Evolutionary conservation across 192 early-diverging fungal genomes (phyloP).

Genomic region (Coemansia sp.): DNA sequence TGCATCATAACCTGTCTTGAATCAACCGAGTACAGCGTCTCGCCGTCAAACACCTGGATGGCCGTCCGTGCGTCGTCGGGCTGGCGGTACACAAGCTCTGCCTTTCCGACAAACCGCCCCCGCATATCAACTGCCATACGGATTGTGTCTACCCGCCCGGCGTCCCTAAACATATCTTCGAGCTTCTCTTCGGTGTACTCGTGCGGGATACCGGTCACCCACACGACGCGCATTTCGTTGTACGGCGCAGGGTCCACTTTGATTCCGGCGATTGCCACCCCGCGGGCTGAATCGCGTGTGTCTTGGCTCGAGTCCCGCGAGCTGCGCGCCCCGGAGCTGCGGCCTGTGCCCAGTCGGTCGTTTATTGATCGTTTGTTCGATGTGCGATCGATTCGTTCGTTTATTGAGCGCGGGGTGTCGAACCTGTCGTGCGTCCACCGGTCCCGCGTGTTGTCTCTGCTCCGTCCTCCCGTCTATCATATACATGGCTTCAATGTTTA

Average conservation of each 20-base stretch:
- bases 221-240: constrained; percentile 32
- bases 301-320: neutral
- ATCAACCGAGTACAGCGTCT: constrained; percentile 38
- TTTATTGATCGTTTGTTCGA: constrained; percentile 10
- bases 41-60: constrained; percentile 50
- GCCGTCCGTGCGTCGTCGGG: constrained; percentile 47
- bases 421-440: constrained; percentile 1
- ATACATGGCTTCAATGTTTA: neutral
- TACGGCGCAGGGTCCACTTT: constrained; percentile 31
- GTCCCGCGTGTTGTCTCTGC: neutral
- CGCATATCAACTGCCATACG: constrained; percentile 43
- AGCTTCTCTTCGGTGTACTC: constrained; percentile 38
- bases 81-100: constrained; percentile 34
- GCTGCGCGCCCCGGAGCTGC: neutral
- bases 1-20: constrained; percentile 12
- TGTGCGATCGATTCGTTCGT: neutral
- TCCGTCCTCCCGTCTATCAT: neutral
- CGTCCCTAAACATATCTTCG: constrained; percentile 30
- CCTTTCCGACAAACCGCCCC: constrained; percentile 36
- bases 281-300: neutral
- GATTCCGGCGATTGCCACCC: constrained; percentile 31
- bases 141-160: constrained; percentile 32
- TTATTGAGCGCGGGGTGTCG: constrained; percentile 20
- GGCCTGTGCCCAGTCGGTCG: constrained; percentile 26
- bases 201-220: constrained; percentile 29